Conservation (phyloP, 306 rosid genomes). For the Trifolium pratense region DNA sequence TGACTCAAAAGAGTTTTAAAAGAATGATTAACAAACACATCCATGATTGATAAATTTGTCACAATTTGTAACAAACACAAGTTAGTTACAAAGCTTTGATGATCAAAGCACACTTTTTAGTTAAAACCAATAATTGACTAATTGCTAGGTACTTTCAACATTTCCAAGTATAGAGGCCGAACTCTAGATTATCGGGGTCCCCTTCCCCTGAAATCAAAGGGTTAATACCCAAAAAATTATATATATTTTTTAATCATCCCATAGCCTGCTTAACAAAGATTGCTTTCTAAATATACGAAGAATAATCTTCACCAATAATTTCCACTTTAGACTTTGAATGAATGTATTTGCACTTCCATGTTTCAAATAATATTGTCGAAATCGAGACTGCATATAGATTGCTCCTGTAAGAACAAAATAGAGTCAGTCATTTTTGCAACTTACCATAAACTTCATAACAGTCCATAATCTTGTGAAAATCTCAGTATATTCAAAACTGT, state of each 20-base stretch:
- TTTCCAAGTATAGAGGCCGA: too few species aligned
- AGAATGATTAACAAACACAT: neutral
- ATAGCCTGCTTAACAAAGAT: neutral
- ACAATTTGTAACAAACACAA: constrained; percentile 1
- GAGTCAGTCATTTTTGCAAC: neutral
- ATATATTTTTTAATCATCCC: too few species aligned
- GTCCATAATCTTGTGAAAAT: neutral
- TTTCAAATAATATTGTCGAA: neutral
- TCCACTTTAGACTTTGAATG: neutral
- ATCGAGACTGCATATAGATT: neutral
- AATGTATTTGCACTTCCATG: neutral
- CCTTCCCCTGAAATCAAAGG: too few species aligned
- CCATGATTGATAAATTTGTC: neutral
- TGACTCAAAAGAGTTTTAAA: neutral
- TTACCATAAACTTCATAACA: neutral
- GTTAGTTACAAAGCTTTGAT: constrained; percentile 2
- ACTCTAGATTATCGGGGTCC: too few species aligned
- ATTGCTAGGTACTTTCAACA: neutral
- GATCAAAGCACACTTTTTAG: neutral
- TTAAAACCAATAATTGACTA: neutral
- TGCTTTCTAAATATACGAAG: neutral
- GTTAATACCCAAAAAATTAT: too few species aligned
- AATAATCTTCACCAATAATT: neutral
- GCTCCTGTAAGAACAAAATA: neutral
- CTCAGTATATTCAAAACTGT: neutral